Conservation (phyloP, 2,329 filamentous ascomycete species). For the Fusarium incarnatum region DNA sequence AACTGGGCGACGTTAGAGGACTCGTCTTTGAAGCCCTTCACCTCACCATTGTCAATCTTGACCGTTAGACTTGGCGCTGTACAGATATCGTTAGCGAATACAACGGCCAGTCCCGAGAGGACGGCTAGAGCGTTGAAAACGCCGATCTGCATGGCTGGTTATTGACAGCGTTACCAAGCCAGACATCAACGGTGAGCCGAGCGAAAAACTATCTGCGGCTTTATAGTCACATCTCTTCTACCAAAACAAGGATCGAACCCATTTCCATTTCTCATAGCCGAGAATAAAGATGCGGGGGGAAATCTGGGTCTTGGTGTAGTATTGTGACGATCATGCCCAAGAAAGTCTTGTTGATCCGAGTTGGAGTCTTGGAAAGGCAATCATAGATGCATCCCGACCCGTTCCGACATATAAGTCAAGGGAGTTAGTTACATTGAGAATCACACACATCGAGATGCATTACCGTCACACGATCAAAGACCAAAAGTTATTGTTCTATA, state of each 20-base stretch:
- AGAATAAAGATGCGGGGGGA: background rate
- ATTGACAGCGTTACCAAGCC: background rate
- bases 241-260: background rate
- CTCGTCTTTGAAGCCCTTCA: background rate
- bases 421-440: background rate
- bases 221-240: background rate
- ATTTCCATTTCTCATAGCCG: background rate
- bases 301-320: background rate
- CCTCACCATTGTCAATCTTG: background rate
- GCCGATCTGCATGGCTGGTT: background rate
- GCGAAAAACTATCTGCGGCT: background rate
- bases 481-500: constrained; percentile 41
- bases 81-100: background rate
- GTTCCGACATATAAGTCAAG: background rate
- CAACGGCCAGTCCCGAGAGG: background rate
- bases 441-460: background rate
- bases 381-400: background rate
- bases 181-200: background rate
- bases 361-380: background rate
- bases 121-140: background rate
- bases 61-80: constrained; percentile 2
- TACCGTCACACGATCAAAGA: background rate
- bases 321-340: background rate
- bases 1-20: constrained; percentile 8
- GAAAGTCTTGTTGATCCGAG: background rate